Evolutionary conservation across 768 basidiomycete genomes (phyloP).

Genomic region (Boletus subparvulus): DNA sequence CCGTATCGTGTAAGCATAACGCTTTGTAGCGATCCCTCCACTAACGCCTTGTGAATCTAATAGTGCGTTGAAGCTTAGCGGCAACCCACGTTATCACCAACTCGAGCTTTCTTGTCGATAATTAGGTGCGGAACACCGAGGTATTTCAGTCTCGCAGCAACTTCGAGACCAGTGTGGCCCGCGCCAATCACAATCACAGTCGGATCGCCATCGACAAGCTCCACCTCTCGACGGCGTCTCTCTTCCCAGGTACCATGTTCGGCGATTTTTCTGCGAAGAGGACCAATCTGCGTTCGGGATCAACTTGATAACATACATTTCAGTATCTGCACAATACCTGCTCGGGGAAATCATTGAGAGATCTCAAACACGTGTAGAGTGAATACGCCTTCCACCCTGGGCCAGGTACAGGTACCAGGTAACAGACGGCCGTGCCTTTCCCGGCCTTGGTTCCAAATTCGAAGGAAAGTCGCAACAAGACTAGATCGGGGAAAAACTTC

Average conservation of each 20-base stretch:
- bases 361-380: slow-evolving; percentile 60
- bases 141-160: slow-evolving; percentile 64
- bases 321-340: slow-evolving; percentile 23
- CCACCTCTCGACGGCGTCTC: slow-evolving; percentile 40
- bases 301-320: neutral
- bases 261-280: slow-evolving; percentile 40
- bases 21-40: slow-evolving; percentile 62
- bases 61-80: neutral
- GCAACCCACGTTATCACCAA: slow-evolving; percentile 45
- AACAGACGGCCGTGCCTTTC: slow-evolving; percentile 49
- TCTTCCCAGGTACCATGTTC: slow-evolving; percentile 59
- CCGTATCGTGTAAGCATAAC: slow-evolving; percentile 52
- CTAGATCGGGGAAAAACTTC: slow-evolving; percentile 51
- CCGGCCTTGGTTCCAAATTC: slow-evolving; percentile 53
- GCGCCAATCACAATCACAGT: slow-evolving; percentile 63
- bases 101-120: slow-evolving; percentile 51
- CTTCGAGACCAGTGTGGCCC: slow-evolving; percentile 64
- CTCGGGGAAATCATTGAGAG: slow-evolving; percentile 56
- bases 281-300: slow-evolving; percentile 30
- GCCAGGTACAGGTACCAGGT: slow-evolving; percentile 47
- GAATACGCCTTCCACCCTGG: slow-evolving; percentile 59
- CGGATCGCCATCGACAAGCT: slow-evolving; percentile 51
- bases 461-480: slow-evolving; percentile 57
- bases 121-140: slow-evolving; percentile 55
- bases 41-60: slow-evolving; percentile 10